phyloP scores from a whole-genome alignment of 2,329 filamentous ascomycete genomes.

The Eurotiales sp. region DNA sequence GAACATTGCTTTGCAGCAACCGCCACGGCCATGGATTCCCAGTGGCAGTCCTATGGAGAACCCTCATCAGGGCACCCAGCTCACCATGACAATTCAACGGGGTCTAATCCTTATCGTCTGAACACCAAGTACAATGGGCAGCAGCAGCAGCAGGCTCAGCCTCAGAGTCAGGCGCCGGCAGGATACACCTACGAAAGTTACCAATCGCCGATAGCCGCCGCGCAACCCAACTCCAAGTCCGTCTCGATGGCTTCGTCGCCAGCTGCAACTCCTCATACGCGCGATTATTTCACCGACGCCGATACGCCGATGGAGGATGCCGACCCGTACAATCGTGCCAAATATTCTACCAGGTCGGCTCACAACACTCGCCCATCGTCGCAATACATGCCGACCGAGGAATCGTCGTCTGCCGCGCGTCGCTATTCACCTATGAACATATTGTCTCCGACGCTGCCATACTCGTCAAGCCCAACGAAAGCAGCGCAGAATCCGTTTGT shows the following conservation, averaged over 20 bases:
- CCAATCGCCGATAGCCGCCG: conserved; percentile 42
- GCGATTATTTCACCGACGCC: conserved; percentile 63
- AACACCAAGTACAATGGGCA: conserved; percentile 48
- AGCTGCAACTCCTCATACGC: conserved; percentile 57
- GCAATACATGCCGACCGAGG: conserved; percentile 68
- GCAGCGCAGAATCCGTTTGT: conserved; percentile 45
- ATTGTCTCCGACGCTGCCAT: conserved; percentile 74
- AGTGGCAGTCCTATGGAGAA: conserved; percentile 67
- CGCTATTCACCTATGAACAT: conserved; percentile 96
- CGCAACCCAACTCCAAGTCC: conserved; percentile 43
- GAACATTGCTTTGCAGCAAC: conserved; percentile 12
- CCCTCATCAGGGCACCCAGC: conserved; percentile 56
- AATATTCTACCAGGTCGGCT: conserved; percentile 76
- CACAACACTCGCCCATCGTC: conserved; percentile 68
- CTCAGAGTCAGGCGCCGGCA: conserved; percentile 50
- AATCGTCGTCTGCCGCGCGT: conserved; percentile 78
- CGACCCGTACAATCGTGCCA: conserved; percentile 79
- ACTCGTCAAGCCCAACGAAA: conserved; percentile 62
- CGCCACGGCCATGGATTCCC: conserved; percentile 51
- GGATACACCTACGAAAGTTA: conserved; percentile 68
- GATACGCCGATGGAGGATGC: conserved; percentile 85
- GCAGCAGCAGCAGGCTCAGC: conserved; percentile 47
- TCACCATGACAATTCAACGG: conserved; percentile 58
- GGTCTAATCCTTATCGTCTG: conserved; percentile 47
- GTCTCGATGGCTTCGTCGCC: conserved; percentile 58